Percentiles rank a stretch among this genome's conserved stretches.
Conservation (phyloP, 768 basidiomycete species). For the Collybiopsis confluens region DNA sequence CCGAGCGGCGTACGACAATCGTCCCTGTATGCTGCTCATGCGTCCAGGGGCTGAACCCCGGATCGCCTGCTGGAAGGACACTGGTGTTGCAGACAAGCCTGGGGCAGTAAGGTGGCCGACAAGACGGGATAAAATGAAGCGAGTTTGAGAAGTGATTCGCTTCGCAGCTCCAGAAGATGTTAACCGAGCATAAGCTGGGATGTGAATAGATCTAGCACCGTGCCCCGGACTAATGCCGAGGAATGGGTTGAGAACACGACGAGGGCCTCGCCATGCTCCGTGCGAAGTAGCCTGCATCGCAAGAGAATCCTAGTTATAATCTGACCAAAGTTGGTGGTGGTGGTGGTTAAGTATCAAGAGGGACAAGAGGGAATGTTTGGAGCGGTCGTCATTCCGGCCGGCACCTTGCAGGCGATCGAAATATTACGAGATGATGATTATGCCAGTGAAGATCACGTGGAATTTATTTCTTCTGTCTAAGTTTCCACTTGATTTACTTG, state of each 20-base stretch:
- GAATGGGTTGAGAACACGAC: constrained; percentile 32
- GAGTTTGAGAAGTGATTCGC: constrained; percentile 48
- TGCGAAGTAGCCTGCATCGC: constrained; percentile 45
- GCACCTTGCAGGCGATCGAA: too few relatives aligned
- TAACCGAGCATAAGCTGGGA: constrained; percentile 34
- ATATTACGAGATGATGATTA: too few relatives aligned
- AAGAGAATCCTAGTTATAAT: background rate
- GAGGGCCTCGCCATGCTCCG: constrained; percentile 36
- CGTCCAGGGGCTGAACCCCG: constrained; percentile 27
- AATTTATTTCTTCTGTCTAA: too few relatives aligned
- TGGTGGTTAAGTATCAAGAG: background rate
- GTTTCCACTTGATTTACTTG: too few relatives aligned
- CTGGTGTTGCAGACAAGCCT: constrained; percentile 32
- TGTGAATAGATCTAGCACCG: constrained; percentile 42
- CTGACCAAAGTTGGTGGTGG: background rate
- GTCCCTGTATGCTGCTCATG: constrained; percentile 44
- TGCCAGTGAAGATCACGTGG: too few relatives aligned
- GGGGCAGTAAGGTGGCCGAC: constrained; percentile 57
- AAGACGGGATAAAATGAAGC: constrained; percentile 50
- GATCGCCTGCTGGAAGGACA: constrained; percentile 21
- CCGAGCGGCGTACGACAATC: constrained; percentile 53
- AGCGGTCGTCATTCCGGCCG: too few relatives aligned
- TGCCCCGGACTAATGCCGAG: constrained; percentile 20
- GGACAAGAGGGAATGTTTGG: too few relatives aligned
- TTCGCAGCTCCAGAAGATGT: constrained; percentile 31